Base-by-base conservation (phyloP, 306 rosid species). In the Ammopiptanthus mongolicus region DNA sequence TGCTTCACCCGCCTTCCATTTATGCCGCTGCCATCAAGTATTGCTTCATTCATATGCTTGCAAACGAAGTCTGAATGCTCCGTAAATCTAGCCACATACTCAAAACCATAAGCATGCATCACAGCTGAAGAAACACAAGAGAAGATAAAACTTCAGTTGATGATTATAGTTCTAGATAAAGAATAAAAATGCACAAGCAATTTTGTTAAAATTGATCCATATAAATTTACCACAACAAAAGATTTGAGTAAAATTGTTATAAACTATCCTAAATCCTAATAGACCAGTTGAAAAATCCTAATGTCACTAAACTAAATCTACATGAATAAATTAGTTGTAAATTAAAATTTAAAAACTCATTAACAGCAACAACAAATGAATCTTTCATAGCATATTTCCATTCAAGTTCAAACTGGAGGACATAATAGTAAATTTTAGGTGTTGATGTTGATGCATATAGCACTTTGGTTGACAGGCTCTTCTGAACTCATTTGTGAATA, bases 1-100 rank as follows among this genome's bases (percentile, higher is more conserved):
- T 81, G 98, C 80, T 90, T 91, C 86, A 93, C 98, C 80, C 98
- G 88, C 77, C 98, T 86, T 61, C 98, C 98, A 83, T 89, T 86
- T 34, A 88, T 33, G 72, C 91, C 96, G 39, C 97, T 87, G 47
- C 98, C 98, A 66, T 93, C 98, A 4, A 86, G 89, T 14, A 88
- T 63, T 31, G 75, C 86, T 71, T 86, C 97, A 83, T 84, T 88
- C 59, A 90, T 90, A 5, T 83, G 87, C 84, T 88, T 87, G 83
- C 86, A 80, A 69, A 81, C 66, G 34, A 81, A 61, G 73, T 77
- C 81, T 1, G 88, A 88, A 79, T 87, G 96, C 87, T 94, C 98
- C 14, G 83, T 76, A 74, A 86, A 88, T 84, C 87, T 88, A 15
- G 94, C 98, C 77, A 94, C 94, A 36, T 89, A 93, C 73, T 86